phyloP scores from a whole-genome alignment of 805 yeast species.

The Ogataea trehaloabstinens region DNA sequence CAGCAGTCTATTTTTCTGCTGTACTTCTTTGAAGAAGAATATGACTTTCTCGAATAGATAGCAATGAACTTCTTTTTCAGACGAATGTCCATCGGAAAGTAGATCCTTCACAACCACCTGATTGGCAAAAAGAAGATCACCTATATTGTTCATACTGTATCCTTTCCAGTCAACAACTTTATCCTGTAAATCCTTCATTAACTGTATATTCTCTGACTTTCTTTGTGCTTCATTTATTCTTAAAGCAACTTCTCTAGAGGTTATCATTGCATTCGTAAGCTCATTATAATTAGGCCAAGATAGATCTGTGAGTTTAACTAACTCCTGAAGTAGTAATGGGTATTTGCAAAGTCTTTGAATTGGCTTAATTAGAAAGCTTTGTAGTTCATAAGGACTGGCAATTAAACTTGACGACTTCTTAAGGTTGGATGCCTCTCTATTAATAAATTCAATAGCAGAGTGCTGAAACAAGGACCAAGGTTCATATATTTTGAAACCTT shows the following conservation, averaged over 20 bases:
- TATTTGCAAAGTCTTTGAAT: constrained; percentile 95
- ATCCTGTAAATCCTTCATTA: constrained; percentile 63
- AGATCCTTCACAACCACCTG: constrained; percentile 65
- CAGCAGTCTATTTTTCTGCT: constrained; percentile 48
- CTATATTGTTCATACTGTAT: constrained; percentile 72
- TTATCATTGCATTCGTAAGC: constrained; percentile 63
- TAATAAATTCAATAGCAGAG: constrained; percentile 79
- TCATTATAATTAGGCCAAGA: constrained; percentile 60
- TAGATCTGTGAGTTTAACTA: constrained; percentile 61
- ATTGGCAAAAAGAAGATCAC: constrained; percentile 78
- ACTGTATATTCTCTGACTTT: constrained; percentile 78
- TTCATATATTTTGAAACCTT: constrained; percentile 84
- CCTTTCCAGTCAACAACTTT: constrained; percentile 93
- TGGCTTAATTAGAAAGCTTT: constrained; percentile 86
- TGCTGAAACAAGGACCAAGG: constrained; percentile 93
- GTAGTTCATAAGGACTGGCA: constrained; percentile 86
- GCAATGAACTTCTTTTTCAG: constrained; percentile 85
- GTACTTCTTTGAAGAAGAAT: constrained; percentile 61
- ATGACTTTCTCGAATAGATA: constrained; percentile 75
- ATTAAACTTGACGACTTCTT: constrained; percentile 55
- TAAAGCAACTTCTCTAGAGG: constrained; percentile 80
- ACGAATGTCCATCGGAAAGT: constrained; percentile 47
- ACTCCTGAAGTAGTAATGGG: constrained; percentile 76
- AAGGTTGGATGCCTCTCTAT: constrained; percentile 58
- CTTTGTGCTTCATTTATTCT: constrained; percentile 93